Evolutionary conservation across 2,329 filamentous ascomycete genomes (phyloP).

Genomic region (Pseudofabraea citricarpa): DNA sequence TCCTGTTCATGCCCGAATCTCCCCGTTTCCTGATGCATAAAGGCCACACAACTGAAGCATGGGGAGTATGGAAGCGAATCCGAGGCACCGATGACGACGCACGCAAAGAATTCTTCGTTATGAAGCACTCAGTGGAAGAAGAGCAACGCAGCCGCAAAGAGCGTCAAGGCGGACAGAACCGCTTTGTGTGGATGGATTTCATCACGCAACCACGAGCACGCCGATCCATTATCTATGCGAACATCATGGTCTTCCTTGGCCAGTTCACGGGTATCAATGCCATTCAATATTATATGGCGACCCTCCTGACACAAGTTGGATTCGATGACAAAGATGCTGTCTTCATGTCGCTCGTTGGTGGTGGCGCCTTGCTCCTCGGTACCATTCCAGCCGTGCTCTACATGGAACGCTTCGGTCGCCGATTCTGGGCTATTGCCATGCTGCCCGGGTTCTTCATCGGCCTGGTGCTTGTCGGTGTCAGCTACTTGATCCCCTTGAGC

Average conservation of each 20-base stretch:
- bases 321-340: conserved; percentile 58
- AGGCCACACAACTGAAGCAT: conserved; percentile 52
- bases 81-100: conserved; percentile 55
- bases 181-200: conserved; percentile 69
- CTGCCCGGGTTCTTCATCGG: conserved; percentile 69
- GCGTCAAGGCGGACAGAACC: conserved; percentile 43
- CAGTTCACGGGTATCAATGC: conserved; percentile 69
- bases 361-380: conserved; percentile 60
- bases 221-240: conserved; percentile 61
- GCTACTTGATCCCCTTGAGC: conserved; percentile 51
- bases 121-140: conserved; percentile 59
- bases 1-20: conserved; percentile 67
- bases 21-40: conserved; percentile 70
- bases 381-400: conserved; percentile 64
- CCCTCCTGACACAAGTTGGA: conserved; percentile 63
- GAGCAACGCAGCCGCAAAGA: conserved; percentile 44
- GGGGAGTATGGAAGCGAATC: conserved; percentile 68
- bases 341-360: conserved; percentile 73
- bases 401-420: conserved; percentile 69
- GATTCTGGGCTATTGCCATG: conserved; percentile 72
- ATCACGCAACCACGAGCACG: conserved; percentile 65
- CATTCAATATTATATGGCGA: conserved; percentile 68
- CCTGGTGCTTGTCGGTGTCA: conserved; percentile 59
- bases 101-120: conserved; percentile 66
- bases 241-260: conserved; percentile 65